Percentiles rank a stretch among this genome's conserved stretches.
Evolutionary conservation across 1,284 basidiomycete species (phyloP).

Genomic region (Pascua guehoae): DNA sequence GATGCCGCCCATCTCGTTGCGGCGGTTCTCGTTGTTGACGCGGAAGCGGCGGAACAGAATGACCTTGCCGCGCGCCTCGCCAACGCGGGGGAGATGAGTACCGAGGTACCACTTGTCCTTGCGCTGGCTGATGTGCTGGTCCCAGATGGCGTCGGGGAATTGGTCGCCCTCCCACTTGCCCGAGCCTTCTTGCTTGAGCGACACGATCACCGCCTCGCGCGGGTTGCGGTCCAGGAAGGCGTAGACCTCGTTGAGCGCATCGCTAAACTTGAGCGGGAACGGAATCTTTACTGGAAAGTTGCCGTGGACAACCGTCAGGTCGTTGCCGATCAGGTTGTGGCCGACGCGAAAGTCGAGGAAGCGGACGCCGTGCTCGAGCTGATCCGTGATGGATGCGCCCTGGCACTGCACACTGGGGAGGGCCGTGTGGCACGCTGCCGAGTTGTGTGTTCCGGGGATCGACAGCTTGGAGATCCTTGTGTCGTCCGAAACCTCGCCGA

Average conservation of each 20-base stretch:
- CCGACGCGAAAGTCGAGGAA: too few relatives aligned
- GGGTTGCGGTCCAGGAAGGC: background rate
- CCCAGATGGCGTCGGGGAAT: background rate
- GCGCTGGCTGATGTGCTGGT: background rate
- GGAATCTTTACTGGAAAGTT: background rate
- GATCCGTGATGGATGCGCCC: too few relatives aligned
- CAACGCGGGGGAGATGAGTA: background rate
- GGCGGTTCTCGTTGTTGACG: background rate
- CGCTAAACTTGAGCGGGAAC: background rate
- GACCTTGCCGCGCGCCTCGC: background rate
- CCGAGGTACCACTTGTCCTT: slow-evolving; percentile 1
- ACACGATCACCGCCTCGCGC: background rate
- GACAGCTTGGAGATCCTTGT: too few relatives aligned
- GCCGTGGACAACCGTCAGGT: background rate
- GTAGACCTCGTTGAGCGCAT: background rate
- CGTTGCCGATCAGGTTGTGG: background rate
- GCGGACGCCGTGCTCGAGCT: too few relatives aligned
- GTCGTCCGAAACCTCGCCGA: too few relatives aligned
- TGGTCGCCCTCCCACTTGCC: background rate
- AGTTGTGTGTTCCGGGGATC: too few relatives aligned
- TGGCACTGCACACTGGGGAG: too few relatives aligned
- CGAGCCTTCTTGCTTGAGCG: background rate
- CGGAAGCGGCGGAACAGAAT: background rate
- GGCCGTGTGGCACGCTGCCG: too few relatives aligned
- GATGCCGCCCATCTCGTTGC: background rate